Conservation (phyloP, 2,329 filamentous ascomycete species). For the Aspergillus candidus region DNA sequence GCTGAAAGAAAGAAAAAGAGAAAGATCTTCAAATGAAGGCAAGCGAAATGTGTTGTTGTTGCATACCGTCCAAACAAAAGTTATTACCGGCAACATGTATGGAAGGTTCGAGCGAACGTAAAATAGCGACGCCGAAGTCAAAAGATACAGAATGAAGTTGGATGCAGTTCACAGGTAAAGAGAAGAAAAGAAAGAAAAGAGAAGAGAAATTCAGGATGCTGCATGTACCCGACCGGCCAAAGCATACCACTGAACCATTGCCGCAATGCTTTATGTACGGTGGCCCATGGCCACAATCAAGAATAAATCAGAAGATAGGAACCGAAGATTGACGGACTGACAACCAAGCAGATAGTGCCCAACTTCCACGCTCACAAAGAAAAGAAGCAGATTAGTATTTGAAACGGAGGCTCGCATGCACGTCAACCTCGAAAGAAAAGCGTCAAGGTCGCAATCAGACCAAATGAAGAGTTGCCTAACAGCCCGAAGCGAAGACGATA, state of each 20-base stretch:
- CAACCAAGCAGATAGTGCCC: background rate
- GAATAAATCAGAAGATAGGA: conserved; percentile 1
- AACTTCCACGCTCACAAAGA: conserved; percentile 2
- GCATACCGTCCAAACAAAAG: conserved; percentile 8
- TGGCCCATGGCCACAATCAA: background rate
- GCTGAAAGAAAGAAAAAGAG: background rate
- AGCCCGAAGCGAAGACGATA: conserved; percentile 8
- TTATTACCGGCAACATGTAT: conserved; percentile 6
- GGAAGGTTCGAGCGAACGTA: conserved; percentile 5
- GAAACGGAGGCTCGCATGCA: conserved; percentile 5
- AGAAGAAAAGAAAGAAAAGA: conserved; percentile 1
- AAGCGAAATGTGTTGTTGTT: background rate
- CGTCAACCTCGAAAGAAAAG: conserved; percentile 2
- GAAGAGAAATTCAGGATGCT: conserved; percentile 4
- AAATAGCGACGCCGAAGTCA: conserved; percentile 11
- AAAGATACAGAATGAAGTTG: conserved; percentile 18
- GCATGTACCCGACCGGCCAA: conserved; percentile 1
- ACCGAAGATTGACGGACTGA: background rate
- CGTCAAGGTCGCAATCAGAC: background rate
- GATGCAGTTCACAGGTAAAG: background rate
- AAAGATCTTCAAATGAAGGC: no score
- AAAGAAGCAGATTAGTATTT: background rate
- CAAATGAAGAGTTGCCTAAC: conserved; percentile 8
- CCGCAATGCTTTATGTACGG: conserved; percentile 3
- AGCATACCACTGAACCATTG: conserved; percentile 2